These are phyloP conservation scores for Dioscorea zingiberensis DNA, from an alignment of 106 monocot genomes.

Conservation along the genomic window DNA sequence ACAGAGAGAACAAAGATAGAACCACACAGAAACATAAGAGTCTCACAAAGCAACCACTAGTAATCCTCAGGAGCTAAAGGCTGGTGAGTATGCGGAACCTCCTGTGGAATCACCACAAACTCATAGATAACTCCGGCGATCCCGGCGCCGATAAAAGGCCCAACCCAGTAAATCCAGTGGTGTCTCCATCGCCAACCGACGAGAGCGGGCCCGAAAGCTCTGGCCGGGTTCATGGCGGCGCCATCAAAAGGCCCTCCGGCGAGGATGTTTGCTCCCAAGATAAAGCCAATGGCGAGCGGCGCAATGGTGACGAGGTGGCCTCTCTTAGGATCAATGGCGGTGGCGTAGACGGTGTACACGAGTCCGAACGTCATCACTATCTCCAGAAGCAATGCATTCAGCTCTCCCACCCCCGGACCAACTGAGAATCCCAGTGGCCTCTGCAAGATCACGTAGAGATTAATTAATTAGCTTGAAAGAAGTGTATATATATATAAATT, in stretches of 20 bases:
- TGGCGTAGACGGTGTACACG: constrained; percentile 70
- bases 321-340: constrained; percentile 74
- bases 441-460: constrained; percentile 16
- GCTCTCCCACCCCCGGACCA: constrained; percentile 40
- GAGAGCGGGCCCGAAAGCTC: constrained; percentile 74
- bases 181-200: constrained; percentile 69
- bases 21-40: too few relatives aligned
- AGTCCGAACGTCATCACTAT: constrained; percentile 78
- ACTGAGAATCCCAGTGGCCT: constrained; percentile 47
- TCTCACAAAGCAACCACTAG: constrained; percentile 20
- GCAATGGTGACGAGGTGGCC: constrained; percentile 58
- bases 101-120: constrained; percentile 56
- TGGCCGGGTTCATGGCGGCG: constrained; percentile 85
- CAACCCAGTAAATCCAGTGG: constrained; percentile 93
- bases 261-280: constrained; percentile 74
- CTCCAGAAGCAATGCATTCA: constrained; percentile 65
- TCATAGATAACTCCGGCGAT: constrained; percentile 79
- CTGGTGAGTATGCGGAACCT: constrained; percentile 47
- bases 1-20: too few relatives aligned
- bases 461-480: too few relatives aligned
- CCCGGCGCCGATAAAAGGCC: constrained; percentile 59
- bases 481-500: neutral
- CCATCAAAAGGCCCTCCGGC: constrained; percentile 83
- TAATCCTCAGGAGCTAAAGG: constrained; percentile 86
- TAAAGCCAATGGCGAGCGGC: constrained; percentile 65